A percentile compares a stretch with the other conserved stretches of the same genome.
Conservation (phyloP, 2,329 filamentous ascomycete genomes). For the Chrysosporium queenslandicum region DNA sequence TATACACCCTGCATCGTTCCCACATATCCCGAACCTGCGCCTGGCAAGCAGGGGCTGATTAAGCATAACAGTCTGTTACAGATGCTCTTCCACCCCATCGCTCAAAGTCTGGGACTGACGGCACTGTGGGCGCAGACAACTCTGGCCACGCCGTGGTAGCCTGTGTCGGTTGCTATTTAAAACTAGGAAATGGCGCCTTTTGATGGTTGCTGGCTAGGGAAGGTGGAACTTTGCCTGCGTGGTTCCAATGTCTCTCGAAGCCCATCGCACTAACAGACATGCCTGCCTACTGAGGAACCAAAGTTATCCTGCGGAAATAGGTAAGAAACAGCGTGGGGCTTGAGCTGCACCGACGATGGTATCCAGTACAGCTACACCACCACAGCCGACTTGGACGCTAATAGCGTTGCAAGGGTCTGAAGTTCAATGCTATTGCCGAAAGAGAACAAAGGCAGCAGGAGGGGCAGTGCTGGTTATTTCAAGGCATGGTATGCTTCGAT, state of each 20-base stretch:
- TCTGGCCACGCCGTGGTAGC: neutral
- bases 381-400: neutral
- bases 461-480: constrained; percentile 2
- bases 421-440: neutral
- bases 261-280: neutral
- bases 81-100: neutral
- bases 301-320: neutral
- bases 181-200: neutral
- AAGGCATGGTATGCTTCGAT: neutral
- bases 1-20: constrained; percentile 2
- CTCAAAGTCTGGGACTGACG: neutral
- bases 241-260: neutral
- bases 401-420: neutral
- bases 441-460: neutral
- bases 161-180: neutral
- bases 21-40: neutral
- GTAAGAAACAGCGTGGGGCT: neutral
- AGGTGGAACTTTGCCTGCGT: neutral
- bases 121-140: neutral
- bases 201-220: neutral
- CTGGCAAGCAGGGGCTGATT: neutral
- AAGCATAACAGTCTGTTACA: neutral
- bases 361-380: constrained; percentile 4
- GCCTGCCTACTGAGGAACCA: neutral
- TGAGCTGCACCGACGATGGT: neutral